Base-by-base conservation (phyloP, 371 early-diverging fungal genomes). In the Rhizopus delemar region DNA sequence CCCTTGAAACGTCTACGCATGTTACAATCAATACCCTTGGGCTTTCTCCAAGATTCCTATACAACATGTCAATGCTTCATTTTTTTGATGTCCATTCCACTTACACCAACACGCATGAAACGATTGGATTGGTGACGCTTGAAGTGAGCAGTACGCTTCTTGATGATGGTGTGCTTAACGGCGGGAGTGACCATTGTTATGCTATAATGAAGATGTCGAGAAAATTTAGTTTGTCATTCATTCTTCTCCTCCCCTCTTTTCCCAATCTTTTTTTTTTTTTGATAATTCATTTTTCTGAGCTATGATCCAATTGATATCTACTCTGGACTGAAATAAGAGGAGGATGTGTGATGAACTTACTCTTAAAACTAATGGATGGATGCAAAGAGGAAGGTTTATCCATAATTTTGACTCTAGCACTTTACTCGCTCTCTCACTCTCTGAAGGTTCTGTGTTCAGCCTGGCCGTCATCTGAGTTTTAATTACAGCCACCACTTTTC, bases 21-120 rank as follows among this genome's bases (percentile, higher is more conserved):
- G 73, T 94, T 87, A 90, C 93, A 96, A 81, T 99, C 99, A 83
- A 99, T 99, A 96, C 99, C 99, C 87, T 92, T 94, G 81, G 99
- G 99, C 86, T 96, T 96, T 85, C 99, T 92, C 99, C 99, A 99
- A 69, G 96, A 92, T 71, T 87, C 87, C 91, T 93, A 83, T 54
- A 71, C 31, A 48, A 48, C 12, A 46, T 5, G 33, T 48, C 35
- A 33, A 15, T 13, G 7, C 35, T 22, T 46, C 12, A 32, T 50
- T 28, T 22, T 59, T 32, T 11, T 28, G 8, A 15, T 35, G 15
- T 9, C 32, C 11, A 11, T 45, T 38, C 3, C 33, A 82, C 78
- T 71, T 88, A 92, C 95, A 82, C 88, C 88, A 70, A 98, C 91
- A 73, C 90, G 86, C 86, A 86, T 90, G 90, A 91, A 99, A 79